Evolutionary conservation across 2,329 filamentous ascomycete species (phyloP), one percentile per base, ranked within the genome.

Genomic region (Cadophora gregata): DNA sequence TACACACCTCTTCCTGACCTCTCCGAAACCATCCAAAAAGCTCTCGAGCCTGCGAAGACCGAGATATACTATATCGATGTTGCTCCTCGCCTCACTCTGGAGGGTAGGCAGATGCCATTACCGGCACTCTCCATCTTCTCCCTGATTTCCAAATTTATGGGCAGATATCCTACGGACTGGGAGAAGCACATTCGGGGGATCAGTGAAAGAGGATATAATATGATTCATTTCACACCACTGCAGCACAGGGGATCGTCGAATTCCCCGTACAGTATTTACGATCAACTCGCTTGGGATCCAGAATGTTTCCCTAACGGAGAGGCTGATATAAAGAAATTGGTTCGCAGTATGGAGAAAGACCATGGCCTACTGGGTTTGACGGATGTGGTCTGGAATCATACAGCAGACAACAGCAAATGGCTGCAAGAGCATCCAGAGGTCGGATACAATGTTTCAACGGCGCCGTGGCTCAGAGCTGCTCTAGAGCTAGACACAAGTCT

Each of bases 351-450:
- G 85, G 92, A 97, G 79, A 85, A 89, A 61, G 89, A 97, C 62
- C 89, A 96, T 78, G 92, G 92, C 2, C 82, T 99, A 63, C 84
- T 99, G 65, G 93, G 92, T 69, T 80, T 99, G 81, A 97, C 95
- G 0, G 96, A 99, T 78, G 95, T 99, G 69, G 96, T 99, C 53
- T 93, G 96, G 83, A 99, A 99, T 76, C 96, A 99, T 81, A 99
- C 96, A 4, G 95, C 96, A 7, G 88, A 97, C 81, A 98, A 98
- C 80, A 96, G 92, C 79, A 87, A 90, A 74, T 99, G 96, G 96
- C 85, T 99, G 12, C 85, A 96, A 76, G 91, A 96, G 67, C 95
- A 99, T 76, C 96, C 96, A 0, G 96, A 99, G 74, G 91, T 93
- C 53, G 96, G 96, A 19, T 99, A 99, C 84, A 99, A 96, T 77